Evolutionary conservation across 2,329 filamentous ascomycete species (phyloP), one percentile per base, ranked within the genome.

Genomic region (Ilyonectria robusta): DNA sequence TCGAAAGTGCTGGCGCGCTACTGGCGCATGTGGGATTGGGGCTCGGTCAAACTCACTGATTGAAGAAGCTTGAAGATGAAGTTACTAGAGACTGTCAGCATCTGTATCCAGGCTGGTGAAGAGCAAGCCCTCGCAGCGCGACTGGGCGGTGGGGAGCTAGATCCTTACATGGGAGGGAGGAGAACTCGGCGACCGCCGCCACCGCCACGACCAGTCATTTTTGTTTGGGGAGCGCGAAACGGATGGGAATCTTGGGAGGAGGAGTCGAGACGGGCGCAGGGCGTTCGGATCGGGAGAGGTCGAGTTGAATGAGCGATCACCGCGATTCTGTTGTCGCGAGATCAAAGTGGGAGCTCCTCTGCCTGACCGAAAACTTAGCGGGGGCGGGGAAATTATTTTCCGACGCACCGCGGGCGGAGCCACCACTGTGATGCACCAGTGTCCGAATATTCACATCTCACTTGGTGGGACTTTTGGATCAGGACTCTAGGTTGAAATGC

Each of bases 11-110:
- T 42, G 47, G 56, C 59, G 63, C 51, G 62, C 46, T 61, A 40
- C 40, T 59, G 44, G 42, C 61, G 17, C 26, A 59, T 48, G 47
- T 42, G 35, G 19, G 40, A 21, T 26, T 33, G 21, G 11, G 13
- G 11, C 59, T 23, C 53, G 48, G 46, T 5, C 50, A 47, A 33
- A 82, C 81, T 81, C 68, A 83, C 81, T 51, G 82, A 84, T 77
- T 91, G 95, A 10, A 98, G 89, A 44, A 98, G 92, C 86, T 96
- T 97, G 89, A 84, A 84, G 69, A 84, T 84, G 72, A 83, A 82
- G 76, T 84, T 84, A 85, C 81, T 83, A 55, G 11, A n/a, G 35
- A 11, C 33, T 10, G 61, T 81, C 68, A 80, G 75, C 70, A 70
- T 46, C 48, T 40, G 40, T 11, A 31, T 13, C 10, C n/a, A 40